These are phyloP conservation scores for Kwoniella bestiolae DNA, from an alignment of 768 basidiomycete genomes.

Conservation along the genomic window DNA sequence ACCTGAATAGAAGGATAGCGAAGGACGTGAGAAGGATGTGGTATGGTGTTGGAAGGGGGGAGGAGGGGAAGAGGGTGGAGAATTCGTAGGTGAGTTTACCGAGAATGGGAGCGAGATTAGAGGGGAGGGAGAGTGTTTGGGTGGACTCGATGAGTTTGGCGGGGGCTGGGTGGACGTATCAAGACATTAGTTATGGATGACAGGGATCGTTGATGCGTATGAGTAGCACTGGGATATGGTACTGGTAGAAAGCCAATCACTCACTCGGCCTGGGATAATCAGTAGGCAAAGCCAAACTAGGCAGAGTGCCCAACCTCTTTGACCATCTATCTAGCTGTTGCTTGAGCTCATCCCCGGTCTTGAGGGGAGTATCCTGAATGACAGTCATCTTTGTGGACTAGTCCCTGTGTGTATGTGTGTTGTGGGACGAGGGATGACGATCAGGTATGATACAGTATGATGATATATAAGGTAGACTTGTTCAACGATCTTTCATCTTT, in stretches of 20 bases:
- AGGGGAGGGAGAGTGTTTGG: constrained; percentile 70
- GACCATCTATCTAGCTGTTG: constrained; percentile 56
- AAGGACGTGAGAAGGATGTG: constrained; percentile 93
- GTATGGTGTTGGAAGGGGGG: constrained; percentile 70
- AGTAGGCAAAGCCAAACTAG: constrained; percentile 88
- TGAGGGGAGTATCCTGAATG: neutral
- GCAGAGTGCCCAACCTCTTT: constrained; percentile 71
- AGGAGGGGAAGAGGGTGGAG: constrained; percentile 39
- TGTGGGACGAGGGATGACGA: no score
- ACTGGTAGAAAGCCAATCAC: constrained; percentile 18
- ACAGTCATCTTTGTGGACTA: neutral
- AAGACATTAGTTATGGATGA: no score
- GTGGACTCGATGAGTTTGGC: constrained; percentile 84
- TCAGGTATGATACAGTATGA: no score
- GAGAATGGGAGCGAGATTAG: constrained; percentile 71
- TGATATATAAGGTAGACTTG: no score
- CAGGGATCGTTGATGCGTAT: no score
- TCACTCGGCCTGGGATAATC: constrained; percentile 82
- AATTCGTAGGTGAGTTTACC: constrained; percentile 73
- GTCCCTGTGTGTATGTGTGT: neutral
- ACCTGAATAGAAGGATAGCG: constrained; percentile 84
- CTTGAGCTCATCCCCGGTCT: neutral
- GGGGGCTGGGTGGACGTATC: constrained; percentile 58
- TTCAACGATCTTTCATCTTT: no score
- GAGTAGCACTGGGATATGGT: no score